Evolutionary conservation across 2,329 filamentous ascomycete genomes (phyloP), one percentile per base, ranked within the genome.

Genomic region (Diaporthe sp.): DNA sequence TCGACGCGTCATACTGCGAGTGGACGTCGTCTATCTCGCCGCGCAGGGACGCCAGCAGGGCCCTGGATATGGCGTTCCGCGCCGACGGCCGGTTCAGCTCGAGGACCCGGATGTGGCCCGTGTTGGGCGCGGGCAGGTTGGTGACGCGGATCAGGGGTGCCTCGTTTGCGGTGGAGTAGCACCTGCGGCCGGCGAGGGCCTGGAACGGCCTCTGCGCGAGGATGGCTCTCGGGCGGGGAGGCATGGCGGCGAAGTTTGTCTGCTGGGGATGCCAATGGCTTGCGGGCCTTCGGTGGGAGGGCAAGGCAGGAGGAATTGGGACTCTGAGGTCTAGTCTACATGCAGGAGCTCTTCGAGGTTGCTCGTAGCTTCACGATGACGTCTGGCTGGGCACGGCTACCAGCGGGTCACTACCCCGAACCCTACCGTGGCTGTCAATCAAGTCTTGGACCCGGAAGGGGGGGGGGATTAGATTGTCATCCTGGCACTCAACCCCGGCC

Each of bases 31-130:
- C 90, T 74, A 98, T 88, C 81, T 98, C 91, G 57, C 90, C 88
- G 70, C 90, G 90, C 75, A 99, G 88, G 65, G 93, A 90, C 5
- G 90, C 85, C 71, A 99, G 90, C 51, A 99, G 89, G 75, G 92
- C 91, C 75, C 88, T 90, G 0, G 96, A 98, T 82, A 99, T 94
- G 79, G 97, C 97, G 85, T 99, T 99, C 81, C 96, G 94, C 49
- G 96, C 93, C 12, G 90, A 84, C 0, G 95, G 95, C 5, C 95
- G 91, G 86, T 98, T 97, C 79, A 99, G 90, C 77, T 96, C 93
- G 74, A 98, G 91, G 78, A 98, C 90, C 76, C 95, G 93, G 85
- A 98, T 97, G 86, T 93, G 94, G 78, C 96, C 97, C 25, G 91
- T 91, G 81, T 93, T 91, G 0, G 95, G 92, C 3, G 95, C 94